Conservation (phyloP, 2,329 filamentous ascomycete genomes). For the Phoma sp. region DNA sequence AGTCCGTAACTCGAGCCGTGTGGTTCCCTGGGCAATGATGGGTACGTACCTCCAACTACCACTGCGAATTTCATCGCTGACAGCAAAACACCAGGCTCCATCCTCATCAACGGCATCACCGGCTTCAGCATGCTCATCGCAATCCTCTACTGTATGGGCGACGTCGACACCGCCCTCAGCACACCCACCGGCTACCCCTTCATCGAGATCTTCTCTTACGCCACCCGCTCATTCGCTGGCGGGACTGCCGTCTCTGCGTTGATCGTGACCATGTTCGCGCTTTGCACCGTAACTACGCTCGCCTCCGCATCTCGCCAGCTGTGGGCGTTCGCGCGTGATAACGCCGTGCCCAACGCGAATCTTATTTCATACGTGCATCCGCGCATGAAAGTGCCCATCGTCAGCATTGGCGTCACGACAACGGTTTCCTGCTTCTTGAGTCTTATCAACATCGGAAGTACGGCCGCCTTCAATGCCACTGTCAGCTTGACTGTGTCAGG, state of each 20-base stretch:
- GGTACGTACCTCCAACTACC: slow-evolving; percentile 14
- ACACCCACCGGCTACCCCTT: slow-evolving; percentile 48
- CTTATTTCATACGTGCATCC: slow-evolving; percentile 20
- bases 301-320: slow-evolving; percentile 42
- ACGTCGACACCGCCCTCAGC: slow-evolving; percentile 32
- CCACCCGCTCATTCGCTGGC: slow-evolving; percentile 29
- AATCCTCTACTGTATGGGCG: slow-evolving; percentile 41
- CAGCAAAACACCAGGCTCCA: slow-evolving; percentile 35
- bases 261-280: slow-evolving; percentile 34
- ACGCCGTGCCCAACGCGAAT: slow-evolving; percentile 31
- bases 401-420: slow-evolving; percentile 19
- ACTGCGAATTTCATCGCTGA: slow-evolving; percentile 21
- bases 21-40: slow-evolving; percentile 22
- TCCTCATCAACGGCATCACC: slow-evolving; percentile 32
- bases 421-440: slow-evolving; percentile 16
- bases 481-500: slow-evolving; percentile 26
- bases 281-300: slow-evolving; percentile 35
- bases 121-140: slow-evolving; percentile 39
- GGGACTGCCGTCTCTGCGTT: slow-evolving; percentile 52
- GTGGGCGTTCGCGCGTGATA: slow-evolving; percentile 51
- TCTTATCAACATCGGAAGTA: slow-evolving; percentile 27
- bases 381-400: slow-evolving; percentile 25
- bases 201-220: slow-evolving; percentile 53
- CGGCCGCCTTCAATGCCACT: slow-evolving; percentile 29
- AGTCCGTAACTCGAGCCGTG: slow-evolving; percentile 15